Base-by-base conservation (phyloP, 129 eudicot species). In the Flaveria bidentis region DNA sequence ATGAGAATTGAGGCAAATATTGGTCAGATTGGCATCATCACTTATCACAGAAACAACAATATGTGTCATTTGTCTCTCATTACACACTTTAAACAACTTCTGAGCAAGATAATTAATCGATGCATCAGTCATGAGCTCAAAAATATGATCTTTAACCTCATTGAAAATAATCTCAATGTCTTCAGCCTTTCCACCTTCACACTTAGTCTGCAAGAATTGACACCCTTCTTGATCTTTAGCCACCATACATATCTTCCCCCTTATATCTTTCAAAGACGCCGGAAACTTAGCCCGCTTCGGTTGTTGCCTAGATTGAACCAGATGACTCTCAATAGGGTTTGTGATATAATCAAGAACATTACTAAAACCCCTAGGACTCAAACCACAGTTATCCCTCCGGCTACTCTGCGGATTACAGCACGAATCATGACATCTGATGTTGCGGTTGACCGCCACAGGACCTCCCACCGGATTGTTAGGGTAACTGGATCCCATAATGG, bases 221-320 rank as follows among this genome's bases (percentile, higher is more conserved):
- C 92, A 81, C 0, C 96, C 92, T 6, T 80, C 20, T 75, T 85
- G 87, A 79, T 85, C 86, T 50, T 58, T 87, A 0, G 96, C 88
- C 71, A 81, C 67, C 67, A 64, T 16, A 4, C 18, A 66, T 1
- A 90, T 82, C 62, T 57, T 76, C 41, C 92, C 96, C 77, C 86
- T 85, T 55, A 82, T 22, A 28, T 87, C 89, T 12, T 85, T 81
- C 76, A 87, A 18, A 23, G 72, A 36, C 0, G 69, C 77, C 57
- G 71, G 49, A 18, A 80, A 74, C 72, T 73, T 67, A 1, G 36
- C 17, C 5, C 76, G 83, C 18, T 20, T 78, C 10, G 30, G 39
- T 25, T 58, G 56, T 3, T 9, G 18, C 63, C 75, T 16, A 30
- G 49, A 55, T 0, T 68, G 61, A 23, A 10, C 12, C 52, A 41